Percentiles rank a stretch among this genome's conserved stretches.
Conservation (phyloP, 2,329 filamentous ascomycete genomes). For the Aureobasidium sp. region DNA sequence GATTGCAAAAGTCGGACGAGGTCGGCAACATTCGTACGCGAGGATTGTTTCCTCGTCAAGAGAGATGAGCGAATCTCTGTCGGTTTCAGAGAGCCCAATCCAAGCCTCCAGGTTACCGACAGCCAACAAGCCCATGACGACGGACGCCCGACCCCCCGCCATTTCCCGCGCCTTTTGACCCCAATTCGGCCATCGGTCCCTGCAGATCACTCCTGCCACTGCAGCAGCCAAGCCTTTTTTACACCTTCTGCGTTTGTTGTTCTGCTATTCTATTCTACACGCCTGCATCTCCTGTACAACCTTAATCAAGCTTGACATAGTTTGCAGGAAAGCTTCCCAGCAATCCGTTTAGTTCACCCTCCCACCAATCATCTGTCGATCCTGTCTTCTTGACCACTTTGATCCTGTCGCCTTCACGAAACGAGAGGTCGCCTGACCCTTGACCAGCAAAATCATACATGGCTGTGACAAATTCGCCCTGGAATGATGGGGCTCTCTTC, state of each 20-base stretch:
- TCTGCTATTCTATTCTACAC: not conserved
- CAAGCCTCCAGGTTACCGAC: too few species aligned
- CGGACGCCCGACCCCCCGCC: not conserved
- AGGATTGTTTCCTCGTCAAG: not conserved
- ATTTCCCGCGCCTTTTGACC: not conserved
- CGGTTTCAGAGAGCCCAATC: not conserved
- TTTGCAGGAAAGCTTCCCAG: constrained; percentile 76
- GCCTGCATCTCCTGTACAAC: not conserved
- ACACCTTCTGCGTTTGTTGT: not conserved
- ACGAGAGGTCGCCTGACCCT: constrained; percentile 62
- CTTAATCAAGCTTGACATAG: constrained; percentile 43
- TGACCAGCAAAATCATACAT: constrained; percentile 70
- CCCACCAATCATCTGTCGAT: constrained; percentile 82
- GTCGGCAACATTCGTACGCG: not conserved
- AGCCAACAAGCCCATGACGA: not conserved
- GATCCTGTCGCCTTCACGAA: constrained; percentile 71
- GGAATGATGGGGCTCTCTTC: constrained; percentile 49
- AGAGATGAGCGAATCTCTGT: not conserved
- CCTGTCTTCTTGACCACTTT: constrained; percentile 70
- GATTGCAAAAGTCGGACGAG: not conserved
- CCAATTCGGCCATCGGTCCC: not conserved
- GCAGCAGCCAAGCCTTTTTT: not conserved
- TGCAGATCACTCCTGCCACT: not conserved
- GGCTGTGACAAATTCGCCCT: constrained; percentile 48
- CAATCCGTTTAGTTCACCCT: constrained; percentile 63